A percentile compares a stretch with the other conserved stretches of the same genome.
Evolutionary conservation across 768 basidiomycete species (phyloP).

Genomic region (Lentinula lateritia): DNA sequence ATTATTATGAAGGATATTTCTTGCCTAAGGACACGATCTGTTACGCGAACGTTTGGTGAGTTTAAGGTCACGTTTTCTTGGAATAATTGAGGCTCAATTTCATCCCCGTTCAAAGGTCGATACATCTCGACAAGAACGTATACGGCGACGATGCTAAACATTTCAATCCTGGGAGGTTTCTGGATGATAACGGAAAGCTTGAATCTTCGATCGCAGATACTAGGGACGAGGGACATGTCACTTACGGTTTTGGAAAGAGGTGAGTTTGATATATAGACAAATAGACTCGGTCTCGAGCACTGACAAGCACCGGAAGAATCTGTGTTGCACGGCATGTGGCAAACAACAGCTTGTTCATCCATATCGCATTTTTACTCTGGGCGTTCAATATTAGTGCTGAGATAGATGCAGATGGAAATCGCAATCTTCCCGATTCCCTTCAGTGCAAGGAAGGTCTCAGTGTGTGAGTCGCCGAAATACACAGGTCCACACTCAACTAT

Average conservation of each 20-base stretch:
- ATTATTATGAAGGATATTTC: constrained; percentile 7
- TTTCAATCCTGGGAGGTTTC: not conserved
- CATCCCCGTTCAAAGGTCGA: not conserved
- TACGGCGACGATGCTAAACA: not conserved
- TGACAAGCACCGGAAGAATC: not conserved
- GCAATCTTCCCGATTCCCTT: not conserved
- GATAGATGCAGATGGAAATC: not conserved
- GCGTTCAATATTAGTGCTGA: not conserved
- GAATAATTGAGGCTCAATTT: not conserved
- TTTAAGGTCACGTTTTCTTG: too few species aligned
- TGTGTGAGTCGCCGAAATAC: not conserved
- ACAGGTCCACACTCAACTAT: not conserved
- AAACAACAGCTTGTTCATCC: constrained; percentile 22
- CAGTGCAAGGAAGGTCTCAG: not conserved
- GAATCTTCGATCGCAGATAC: constrained; percentile 4
- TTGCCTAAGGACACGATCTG: constrained; percentile 6
- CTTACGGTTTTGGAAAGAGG: constrained; percentile 19
- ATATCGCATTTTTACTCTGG: constrained; percentile 22
- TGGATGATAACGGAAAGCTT: not conserved
- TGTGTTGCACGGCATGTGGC: constrained; percentile 25
- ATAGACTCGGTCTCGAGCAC: not conserved
- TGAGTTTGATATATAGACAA: not conserved
- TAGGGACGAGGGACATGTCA: constrained; percentile 16
- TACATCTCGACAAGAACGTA: not conserved
- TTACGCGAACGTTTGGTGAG: constrained; percentile 7